Evolutionary conservation across 371 early-diverging fungal genomes (phyloP).

Genomic region (Mortierella sp.): DNA sequence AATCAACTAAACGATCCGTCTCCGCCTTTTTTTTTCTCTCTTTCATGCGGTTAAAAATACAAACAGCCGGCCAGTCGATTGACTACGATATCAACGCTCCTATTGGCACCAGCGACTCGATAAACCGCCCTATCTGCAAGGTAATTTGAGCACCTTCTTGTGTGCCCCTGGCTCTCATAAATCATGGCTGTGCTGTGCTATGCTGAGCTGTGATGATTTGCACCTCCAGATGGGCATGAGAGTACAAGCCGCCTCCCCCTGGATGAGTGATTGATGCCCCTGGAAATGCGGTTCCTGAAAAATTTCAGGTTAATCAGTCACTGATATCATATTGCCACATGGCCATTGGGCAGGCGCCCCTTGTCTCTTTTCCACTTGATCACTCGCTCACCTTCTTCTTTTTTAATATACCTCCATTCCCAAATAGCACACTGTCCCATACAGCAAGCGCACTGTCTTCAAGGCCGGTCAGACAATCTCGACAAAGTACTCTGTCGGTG

Average conservation of each 20-base stretch:
- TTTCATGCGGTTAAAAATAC: neutral
- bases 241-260: neutral
- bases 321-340: constrained; percentile 3
- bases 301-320: neutral
- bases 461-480: constrained; percentile 55
- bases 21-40: neutral
- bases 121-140: constrained; percentile 37
- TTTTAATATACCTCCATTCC: neutral
- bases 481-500: constrained; percentile 46
- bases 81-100: constrained; percentile 54
- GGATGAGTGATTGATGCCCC: neutral
- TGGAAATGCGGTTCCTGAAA: constrained; percentile 4
- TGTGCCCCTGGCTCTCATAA: neutral
- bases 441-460: constrained; percentile 31
- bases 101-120: constrained; percentile 22
- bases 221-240: neutral
- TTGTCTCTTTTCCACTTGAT: neutral
- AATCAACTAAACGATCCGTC: neutral
- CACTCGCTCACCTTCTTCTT: neutral
- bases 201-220: neutral
- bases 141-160: constrained; percentile 4
- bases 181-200: neutral
- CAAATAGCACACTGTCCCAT: constrained; percentile 26
- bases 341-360: neutral
- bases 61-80: constrained; percentile 45